Evolutionary conservation across 1,284 basidiomycete species (phyloP).

Genomic region (Peniophora sp.): DNA sequence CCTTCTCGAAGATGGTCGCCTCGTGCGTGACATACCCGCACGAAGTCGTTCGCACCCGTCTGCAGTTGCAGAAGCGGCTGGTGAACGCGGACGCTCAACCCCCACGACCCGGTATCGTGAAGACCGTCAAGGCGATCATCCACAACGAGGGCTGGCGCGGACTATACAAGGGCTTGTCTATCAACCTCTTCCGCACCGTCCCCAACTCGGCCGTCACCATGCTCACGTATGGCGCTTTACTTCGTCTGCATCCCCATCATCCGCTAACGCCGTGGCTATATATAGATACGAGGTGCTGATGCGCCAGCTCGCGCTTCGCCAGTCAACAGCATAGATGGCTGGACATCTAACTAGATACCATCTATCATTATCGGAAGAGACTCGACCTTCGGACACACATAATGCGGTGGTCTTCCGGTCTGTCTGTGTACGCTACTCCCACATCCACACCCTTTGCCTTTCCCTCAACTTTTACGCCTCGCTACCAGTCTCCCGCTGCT

Average conservation of each 20-base stretch:
- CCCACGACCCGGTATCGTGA: constrained; percentile 56
- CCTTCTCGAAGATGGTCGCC: constrained; percentile 88
- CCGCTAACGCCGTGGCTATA: background rate
- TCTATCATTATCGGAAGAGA: too few species aligned
- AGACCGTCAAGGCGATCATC: constrained; percentile 68
- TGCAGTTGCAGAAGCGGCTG: constrained; percentile 76
- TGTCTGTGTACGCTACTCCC: background rate
- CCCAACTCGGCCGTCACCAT: constrained; percentile 92
- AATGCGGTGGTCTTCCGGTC: too few species aligned
- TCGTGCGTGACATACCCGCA: constrained; percentile 93
- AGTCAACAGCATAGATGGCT: constrained; percentile 1
- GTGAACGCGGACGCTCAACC: constrained; percentile 21
- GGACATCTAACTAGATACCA: background rate
- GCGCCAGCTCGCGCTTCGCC: constrained; percentile 39
- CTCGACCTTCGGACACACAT: too few species aligned
- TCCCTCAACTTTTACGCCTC: background rate
- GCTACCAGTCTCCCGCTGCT: too few species aligned
- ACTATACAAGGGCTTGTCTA: constrained; percentile 83
- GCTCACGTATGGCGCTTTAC: constrained; percentile 71
- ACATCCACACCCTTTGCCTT: background rate
- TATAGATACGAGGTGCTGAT: constrained; percentile 60
- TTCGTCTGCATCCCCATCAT: background rate
- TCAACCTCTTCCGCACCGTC: constrained; percentile 88
- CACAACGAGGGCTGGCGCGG: constrained; percentile 79
- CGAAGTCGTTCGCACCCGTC: constrained; percentile 87